A percentile compares a stretch with the other conserved stretches of the same genome.
Conservation (phyloP, 1,284 basidiomycete genomes). For the Ceratobasidium theobromae region DNA sequence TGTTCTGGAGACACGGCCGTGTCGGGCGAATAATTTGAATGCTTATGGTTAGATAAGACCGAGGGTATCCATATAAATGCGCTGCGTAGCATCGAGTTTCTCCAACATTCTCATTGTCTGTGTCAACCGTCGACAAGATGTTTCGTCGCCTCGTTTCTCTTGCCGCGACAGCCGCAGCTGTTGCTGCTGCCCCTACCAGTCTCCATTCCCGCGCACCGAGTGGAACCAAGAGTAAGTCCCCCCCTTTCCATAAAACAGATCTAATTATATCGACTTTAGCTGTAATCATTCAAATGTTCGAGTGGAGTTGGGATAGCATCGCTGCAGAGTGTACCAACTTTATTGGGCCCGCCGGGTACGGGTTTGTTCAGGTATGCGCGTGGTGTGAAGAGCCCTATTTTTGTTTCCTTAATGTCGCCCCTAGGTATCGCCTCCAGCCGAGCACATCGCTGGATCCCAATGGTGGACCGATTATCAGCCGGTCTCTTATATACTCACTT, state of each 20-base stretch:
- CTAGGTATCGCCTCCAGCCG: constrained; percentile 32
- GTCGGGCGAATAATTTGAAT: neutral
- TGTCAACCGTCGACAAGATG: neutral
- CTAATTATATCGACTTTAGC: neutral
- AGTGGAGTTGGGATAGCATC: constrained; percentile 35
- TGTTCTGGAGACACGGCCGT: neutral
- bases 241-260: neutral
- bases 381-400: neutral
- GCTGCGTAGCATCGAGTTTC: neutral
- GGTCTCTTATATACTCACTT: constrained; percentile 51
- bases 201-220: constrained; percentile 15
- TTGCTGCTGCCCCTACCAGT: neutral
- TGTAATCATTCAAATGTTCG: constrained; percentile 35
- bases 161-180: neutral
- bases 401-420: neutral
- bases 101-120: neutral
- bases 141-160: neutral
- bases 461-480: constrained; percentile 75
- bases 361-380: constrained; percentile 41
- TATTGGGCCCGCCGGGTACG: constrained; percentile 34
- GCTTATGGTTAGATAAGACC: neutral
- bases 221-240: constrained; percentile 4
- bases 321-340: constrained; percentile 35
- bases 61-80: neutral
- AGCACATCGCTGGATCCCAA: constrained; percentile 47